These are phyloP conservation scores for Russula vinacea DNA, from an alignment of 768 basidiomycete species.

Conservation along the genomic window DNA sequence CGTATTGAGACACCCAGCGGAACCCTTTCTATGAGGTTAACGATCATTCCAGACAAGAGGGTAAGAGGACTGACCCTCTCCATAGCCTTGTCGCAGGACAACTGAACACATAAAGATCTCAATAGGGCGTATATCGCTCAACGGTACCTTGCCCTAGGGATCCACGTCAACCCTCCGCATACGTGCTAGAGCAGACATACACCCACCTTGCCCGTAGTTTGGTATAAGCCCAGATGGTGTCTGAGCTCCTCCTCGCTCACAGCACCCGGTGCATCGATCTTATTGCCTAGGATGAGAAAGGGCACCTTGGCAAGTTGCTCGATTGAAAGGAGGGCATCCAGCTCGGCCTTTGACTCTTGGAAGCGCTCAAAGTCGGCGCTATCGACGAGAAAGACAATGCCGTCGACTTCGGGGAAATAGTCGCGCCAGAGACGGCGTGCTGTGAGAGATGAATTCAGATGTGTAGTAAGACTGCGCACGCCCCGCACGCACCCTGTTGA, in stretches of 20 bases:
- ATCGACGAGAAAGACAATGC: slow-evolving; percentile 97
- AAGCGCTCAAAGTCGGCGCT: slow-evolving; percentile 96
- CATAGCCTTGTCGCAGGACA: slow-evolving; percentile 97
- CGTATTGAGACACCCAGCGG: slow-evolving; percentile 98
- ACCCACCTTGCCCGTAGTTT: slow-evolving; percentile 97
- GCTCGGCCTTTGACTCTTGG: slow-evolving; percentile 92
- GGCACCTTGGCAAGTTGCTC: slow-evolving; percentile 95
- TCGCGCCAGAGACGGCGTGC: slow-evolving; percentile 99
- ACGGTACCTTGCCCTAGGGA: slow-evolving; percentile 88
- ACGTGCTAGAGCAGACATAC: background rate
- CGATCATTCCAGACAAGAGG: slow-evolving; percentile 9
- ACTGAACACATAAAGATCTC: slow-evolving; percentile 99
- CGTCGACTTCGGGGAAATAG: slow-evolving; percentile 99
- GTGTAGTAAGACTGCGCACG: slow-evolving; percentile 29
- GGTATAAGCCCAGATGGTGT: slow-evolving; percentile 91
- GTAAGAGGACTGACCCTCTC: slow-evolving; percentile 61
- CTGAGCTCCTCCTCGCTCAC: slow-evolving; percentile 97
- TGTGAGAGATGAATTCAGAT: slow-evolving; percentile 30
- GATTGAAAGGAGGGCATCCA: slow-evolving; percentile 92
- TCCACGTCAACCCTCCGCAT: slow-evolving; percentile 9
- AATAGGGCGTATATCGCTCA: slow-evolving; percentile 95
- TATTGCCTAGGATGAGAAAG: slow-evolving; percentile 98
- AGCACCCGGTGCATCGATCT: slow-evolving; percentile 98
- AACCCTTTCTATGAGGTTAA: slow-evolving; percentile 51
- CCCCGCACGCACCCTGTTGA: slow-evolving; percentile 68